Evolutionary conservation across 139 green algal genomes (phyloP).

Genomic region (Chlamydomonas sp.): DNA sequence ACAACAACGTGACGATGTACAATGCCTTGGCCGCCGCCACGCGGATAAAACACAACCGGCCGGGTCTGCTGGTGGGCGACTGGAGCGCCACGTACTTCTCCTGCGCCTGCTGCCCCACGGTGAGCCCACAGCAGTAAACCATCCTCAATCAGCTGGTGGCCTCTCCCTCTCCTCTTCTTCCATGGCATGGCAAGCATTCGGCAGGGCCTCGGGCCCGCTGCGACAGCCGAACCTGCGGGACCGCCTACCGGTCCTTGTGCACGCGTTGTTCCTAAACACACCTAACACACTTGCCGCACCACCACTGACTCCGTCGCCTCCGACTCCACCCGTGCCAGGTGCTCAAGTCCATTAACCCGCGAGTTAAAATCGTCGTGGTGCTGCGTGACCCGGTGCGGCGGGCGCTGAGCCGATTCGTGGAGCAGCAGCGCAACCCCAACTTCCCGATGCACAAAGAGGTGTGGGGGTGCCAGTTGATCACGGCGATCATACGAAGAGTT

Average conservation of each 20-base stretch:
- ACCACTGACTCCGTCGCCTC: too few relatives aligned
- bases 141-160: too few relatives aligned
- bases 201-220: too few relatives aligned
- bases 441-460: neutral
- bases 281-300: too few relatives aligned
- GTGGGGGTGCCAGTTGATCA: neutral
- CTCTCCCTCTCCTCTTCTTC: too few relatives aligned
- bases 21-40: neutral
- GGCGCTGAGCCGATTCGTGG: slow-evolving; percentile 7
- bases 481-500: too few relatives aligned
- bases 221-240: too few relatives aligned
- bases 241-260: too few relatives aligned
- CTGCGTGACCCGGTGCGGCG: slow-evolving; percentile 18
- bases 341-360: slow-evolving; percentile 2
- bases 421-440: neutral
- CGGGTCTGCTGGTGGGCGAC: slow-evolving; percentile 3
- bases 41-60: neutral
- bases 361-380: neutral
- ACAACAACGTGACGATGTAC: slow-evolving; percentile 1
- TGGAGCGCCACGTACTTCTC: slow-evolving; percentile 16
- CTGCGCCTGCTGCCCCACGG: slow-evolving; percentile 2
- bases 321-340: neutral
- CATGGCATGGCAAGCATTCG: too few relatives aligned
- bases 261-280: too few relatives aligned
- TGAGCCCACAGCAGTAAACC: too few relatives aligned